Percentiles rank a stretch among this genome's conserved stretches.
Evolutionary conservation across 1,139 yeast genomes (phyloP).

Genomic region (Diutina pseudorugosa): DNA sequence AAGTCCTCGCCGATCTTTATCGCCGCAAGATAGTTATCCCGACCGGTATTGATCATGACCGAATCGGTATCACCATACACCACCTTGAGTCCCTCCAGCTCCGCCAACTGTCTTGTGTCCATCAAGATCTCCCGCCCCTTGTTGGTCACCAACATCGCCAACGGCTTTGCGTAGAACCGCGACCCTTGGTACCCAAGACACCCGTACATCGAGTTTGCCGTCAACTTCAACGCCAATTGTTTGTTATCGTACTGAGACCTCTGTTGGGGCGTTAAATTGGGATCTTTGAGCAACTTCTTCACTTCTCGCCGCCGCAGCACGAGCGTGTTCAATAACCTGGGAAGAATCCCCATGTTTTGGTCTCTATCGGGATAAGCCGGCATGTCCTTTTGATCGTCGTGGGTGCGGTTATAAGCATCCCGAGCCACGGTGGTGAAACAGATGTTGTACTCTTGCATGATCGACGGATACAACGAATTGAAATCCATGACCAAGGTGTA

Average conservation of each 20-base stretch:
- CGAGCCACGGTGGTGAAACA: conserved; percentile 94
- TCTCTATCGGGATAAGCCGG: conserved; percentile 61
- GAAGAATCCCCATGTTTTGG: conserved; percentile 68
- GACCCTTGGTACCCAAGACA: conserved; percentile 91
- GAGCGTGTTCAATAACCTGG: conserved; percentile 68
- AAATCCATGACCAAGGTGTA: conserved; percentile 93
- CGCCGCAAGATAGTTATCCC: conserved; percentile 58
- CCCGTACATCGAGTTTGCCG: conserved; percentile 99
- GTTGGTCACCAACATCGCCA: conserved; percentile 90
- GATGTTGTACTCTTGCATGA: conserved; percentile 92
- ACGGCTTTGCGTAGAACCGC: conserved; percentile 89
- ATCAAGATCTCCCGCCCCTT: conserved; percentile 93
- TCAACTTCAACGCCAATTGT: conserved; percentile 90
- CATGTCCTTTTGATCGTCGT: conserved; percentile 49
- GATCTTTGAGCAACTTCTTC: conserved; percentile 71
- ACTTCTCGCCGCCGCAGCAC: conserved; percentile 92
- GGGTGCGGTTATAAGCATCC: conserved; percentile 31
- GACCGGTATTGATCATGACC: conserved; percentile 94
- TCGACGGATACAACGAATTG: conserved; percentile 94
- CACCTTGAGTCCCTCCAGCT: conserved; percentile 67
- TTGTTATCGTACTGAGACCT: conserved; percentile 82
- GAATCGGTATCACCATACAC: conserved; percentile 99
- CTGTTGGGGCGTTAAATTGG: conserved; percentile 49
- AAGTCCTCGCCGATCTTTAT: conserved; percentile 75
- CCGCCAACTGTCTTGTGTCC: conserved; percentile 91